phyloP scores from a whole-genome alignment of 441 rosid species.

The Daphne laureola region DNA sequence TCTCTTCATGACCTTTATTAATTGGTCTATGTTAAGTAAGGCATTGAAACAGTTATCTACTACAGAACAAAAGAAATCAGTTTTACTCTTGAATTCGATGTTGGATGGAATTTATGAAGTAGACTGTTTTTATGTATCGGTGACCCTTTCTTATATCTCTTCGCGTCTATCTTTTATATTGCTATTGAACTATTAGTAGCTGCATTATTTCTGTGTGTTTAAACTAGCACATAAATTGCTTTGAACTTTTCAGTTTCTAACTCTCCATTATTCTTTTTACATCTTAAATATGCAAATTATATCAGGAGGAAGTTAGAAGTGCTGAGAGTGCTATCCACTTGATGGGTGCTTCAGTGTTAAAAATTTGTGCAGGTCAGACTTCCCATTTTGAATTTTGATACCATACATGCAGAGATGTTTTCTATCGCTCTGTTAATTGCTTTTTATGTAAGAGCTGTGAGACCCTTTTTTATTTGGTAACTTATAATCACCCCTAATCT shows the following conservation, averaged over 20 bases:
- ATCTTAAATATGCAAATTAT: conserved; percentile 1
- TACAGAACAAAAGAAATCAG: no score
- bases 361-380: conserved; percentile 47
- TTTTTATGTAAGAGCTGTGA: conserved; percentile 1
- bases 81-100: no score
- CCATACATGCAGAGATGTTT: no score
- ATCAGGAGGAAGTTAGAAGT: conserved; percentile 69
- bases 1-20: no score
- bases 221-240: not conserved
- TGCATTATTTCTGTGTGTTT: not conserved
- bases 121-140: no score
- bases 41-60: no score
- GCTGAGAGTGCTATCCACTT: conserved; percentile 69
- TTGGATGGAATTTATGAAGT: no score
- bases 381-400: not conserved
- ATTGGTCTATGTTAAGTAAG: no score
- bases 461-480: not conserved
- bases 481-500: no score
- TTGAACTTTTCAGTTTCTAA: not conserved
- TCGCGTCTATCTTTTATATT: no score
- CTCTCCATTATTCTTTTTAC: not conserved
- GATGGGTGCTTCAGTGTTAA: conserved; percentile 78
- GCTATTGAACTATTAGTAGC: not conserved
- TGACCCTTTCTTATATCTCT: no score
- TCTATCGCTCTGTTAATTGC: not conserved